Percentiles rank a stretch among this genome's conserved stretches.
phyloP scores from a whole-genome alignment of 257 asterid genomes.

The Scutellaria barbata region DNA sequence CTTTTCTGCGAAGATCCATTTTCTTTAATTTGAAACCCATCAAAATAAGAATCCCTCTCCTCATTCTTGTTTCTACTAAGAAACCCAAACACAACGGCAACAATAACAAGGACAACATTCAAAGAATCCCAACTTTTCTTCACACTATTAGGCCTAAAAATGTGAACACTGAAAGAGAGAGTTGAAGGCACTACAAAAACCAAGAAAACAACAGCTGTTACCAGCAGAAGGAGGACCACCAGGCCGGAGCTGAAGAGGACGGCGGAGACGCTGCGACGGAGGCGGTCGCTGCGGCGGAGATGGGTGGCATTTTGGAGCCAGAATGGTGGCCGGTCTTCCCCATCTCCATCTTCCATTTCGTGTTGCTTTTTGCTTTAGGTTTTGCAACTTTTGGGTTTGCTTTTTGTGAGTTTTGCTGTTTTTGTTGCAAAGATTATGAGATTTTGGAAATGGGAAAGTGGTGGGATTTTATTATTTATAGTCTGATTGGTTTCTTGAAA shows the following conservation, averaged over 20 bases:
- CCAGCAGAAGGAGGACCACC: conserved; percentile 56
- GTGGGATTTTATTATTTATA: conserved; percentile 45
- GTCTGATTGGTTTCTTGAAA: conserved; percentile 12
- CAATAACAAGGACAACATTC: conserved; percentile 65
- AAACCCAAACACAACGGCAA: conserved; percentile 80
- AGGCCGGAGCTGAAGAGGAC: conserved; percentile 72
- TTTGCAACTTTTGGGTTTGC: conserved; percentile 21
- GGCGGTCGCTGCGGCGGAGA: conserved; percentile 62
- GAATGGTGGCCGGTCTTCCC: conserved; percentile 65
- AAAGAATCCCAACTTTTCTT: conserved; percentile 90
- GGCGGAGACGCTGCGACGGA: conserved; percentile 55
- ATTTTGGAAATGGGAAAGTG: conserved; percentile 44
- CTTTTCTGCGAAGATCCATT: conserved; percentile 37
- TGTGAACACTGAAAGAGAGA: conserved; percentile 49
- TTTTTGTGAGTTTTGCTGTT: conserved; percentile 36
- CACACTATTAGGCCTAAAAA: conserved; percentile 73
- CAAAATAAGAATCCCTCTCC: conserved; percentile 39
- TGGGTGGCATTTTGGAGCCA: conserved; percentile 67
- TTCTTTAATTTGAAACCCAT: conserved; percentile 47
- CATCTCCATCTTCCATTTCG: conserved; percentile 65
- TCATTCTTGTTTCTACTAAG: conserved; percentile 69
- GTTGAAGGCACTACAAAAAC: conserved; percentile 64
- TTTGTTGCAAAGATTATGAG: conserved; percentile 35
- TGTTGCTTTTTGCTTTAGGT: conserved; percentile 28
- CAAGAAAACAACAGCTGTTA: conserved; percentile 59